Base-by-base conservation (phyloP, 371 early-diverging fungal species). In the Lichtheimia corymbifera region DNA sequence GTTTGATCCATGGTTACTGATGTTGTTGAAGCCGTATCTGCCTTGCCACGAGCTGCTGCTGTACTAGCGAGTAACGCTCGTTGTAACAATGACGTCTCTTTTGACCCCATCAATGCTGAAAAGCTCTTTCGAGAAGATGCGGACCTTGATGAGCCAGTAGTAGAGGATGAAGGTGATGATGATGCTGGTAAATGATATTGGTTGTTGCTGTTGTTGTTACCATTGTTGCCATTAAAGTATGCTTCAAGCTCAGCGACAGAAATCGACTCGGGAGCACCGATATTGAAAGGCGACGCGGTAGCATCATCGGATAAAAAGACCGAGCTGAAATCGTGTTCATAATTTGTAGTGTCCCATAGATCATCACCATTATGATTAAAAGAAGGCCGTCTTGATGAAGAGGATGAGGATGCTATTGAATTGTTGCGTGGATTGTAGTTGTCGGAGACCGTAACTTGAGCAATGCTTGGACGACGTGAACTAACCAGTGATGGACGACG, bases 181-280 rank as follows among this genome's bases (percentile, higher is more conserved):
- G 63, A 45, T 13, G 55, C 27, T n/a, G 53, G 9, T 25, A 17
- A 17, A 47, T 50, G n/a, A 35, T 35, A 11, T 0, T 35, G 35
- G 35, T 35, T 35, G 35, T 47, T 47, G 40, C 50, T 54, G 49
- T 40, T 47, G n/a, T 51, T 44, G 35, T 53, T 27, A 27, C 27
- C 44, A 20, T 47, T 53, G 14, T 60, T 61, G 6, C 64, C 64
- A 30, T 64, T 62, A 55, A 81, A 81, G 25, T 81, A 81, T 17
- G 66, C 59, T 24, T 81, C 82, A 18, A 81, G 55, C 52, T 81
- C 82, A n/a, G 74, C 66, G 13, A 76, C 75, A 28, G 79, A 76
- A 4, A 78, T 68, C 24, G 82, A 78, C 54, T 81, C 79, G 11
- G 82, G 82, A 15, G 78, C 66, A 27, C 67, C 76, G 55, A 80